phyloP scores from a whole-genome alignment of 2,329 filamentous ascomycete genomes.

The Elsinoe perseae region DNA sequence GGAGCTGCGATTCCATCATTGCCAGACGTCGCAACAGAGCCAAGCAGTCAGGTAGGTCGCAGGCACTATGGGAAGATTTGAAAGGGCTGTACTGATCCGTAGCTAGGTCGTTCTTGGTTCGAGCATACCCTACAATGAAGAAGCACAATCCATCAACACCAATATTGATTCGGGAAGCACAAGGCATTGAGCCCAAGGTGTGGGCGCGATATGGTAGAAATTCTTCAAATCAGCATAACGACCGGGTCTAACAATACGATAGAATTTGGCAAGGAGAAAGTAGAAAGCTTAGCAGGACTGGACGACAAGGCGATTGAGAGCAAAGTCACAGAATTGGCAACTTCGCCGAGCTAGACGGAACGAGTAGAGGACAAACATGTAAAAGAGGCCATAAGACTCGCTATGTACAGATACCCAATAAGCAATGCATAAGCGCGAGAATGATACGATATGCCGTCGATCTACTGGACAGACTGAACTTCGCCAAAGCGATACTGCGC shows the following conservation, averaged over 20 bases:
- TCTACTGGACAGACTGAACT: conserved; percentile 4
- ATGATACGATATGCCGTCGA: neutral
- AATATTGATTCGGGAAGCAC: conserved; percentile 89
- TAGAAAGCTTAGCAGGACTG: conserved; percentile 56
- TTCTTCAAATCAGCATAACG: neutral
- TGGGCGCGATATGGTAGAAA: conserved; percentile 83
- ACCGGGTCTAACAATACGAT: conserved; percentile 18
- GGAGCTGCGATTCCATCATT: conserved; percentile 96
- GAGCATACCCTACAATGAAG: conserved; percentile 97
- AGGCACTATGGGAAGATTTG: neutral
- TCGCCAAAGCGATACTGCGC: conserved; percentile 30
- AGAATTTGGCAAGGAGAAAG: conserved; percentile 63
- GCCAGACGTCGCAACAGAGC: conserved; percentile 87
- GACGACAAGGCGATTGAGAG: conserved; percentile 65
- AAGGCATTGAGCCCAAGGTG: conserved; percentile 73
- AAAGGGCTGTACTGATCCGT: conserved; percentile 9
- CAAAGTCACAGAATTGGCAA: conserved; percentile 56
- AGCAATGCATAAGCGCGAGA: conserved; percentile 12
- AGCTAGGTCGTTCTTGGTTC: conserved; percentile 73
- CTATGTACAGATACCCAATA: conserved; percentile 14
- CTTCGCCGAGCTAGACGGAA: conserved; percentile 26
- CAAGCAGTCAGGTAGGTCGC: conserved; percentile 67
- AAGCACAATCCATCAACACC: conserved; percentile 93
- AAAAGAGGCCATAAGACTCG: conserved; percentile 14
- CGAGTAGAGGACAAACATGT: conserved; percentile 8